These are phyloP conservation scores for Talaromyces marneffei DNA, from an alignment of 2,329 filamentous ascomycete genomes.

Conservation along the genomic window DNA sequence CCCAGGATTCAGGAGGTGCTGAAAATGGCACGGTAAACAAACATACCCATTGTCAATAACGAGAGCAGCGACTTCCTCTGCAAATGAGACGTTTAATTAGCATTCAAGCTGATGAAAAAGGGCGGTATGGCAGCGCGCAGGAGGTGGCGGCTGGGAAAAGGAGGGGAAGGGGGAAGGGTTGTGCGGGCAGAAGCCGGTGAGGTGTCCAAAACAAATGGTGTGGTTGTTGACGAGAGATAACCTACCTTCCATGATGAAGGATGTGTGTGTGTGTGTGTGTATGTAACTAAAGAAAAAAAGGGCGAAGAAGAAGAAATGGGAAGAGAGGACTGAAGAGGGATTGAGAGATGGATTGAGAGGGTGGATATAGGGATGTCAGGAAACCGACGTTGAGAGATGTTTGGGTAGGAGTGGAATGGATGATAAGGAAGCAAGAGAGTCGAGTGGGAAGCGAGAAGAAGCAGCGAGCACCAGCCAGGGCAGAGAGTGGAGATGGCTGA, in stretches of 20 bases:
- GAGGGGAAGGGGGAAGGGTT: slow-evolving; percentile 16
- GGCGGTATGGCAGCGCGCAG: neutral
- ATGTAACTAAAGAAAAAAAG: slow-evolving; percentile 27
- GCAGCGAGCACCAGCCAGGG: slow-evolving; percentile 2
- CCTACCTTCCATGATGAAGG: slow-evolving; percentile 62
- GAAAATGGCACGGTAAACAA: slow-evolving; percentile 30
- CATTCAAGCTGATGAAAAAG: slow-evolving; percentile 15
- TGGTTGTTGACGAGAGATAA: slow-evolving; percentile 18
- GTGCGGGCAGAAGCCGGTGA: slow-evolving; percentile 23
- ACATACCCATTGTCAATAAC: slow-evolving; percentile 99
- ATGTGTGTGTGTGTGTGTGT: slow-evolving; percentile 19
- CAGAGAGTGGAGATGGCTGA: slow-evolving; percentile 11
- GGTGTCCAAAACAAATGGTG: slow-evolving; percentile 24
- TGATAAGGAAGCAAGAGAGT: slow-evolving; percentile 14
- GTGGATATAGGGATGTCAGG: slow-evolving; percentile 14
- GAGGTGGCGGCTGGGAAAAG: slow-evolving; percentile 15
- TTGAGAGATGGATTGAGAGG: slow-evolving; percentile 15
- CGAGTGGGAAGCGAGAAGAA: slow-evolving; percentile 14
- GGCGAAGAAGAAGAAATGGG: slow-evolving; percentile 11
- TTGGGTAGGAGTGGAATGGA: slow-evolving; percentile 10
- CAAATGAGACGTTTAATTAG: slow-evolving; percentile 41
- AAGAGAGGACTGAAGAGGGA: slow-evolving; percentile 16
- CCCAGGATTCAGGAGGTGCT: slow-evolving; percentile 25
- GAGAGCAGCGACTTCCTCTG: slow-evolving; percentile 99
- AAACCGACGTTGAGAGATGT: slow-evolving; percentile 4